Conservation (phyloP, 2,329 filamentous ascomycete genomes). For the Tolypocladium ophioglossoides region DNA sequence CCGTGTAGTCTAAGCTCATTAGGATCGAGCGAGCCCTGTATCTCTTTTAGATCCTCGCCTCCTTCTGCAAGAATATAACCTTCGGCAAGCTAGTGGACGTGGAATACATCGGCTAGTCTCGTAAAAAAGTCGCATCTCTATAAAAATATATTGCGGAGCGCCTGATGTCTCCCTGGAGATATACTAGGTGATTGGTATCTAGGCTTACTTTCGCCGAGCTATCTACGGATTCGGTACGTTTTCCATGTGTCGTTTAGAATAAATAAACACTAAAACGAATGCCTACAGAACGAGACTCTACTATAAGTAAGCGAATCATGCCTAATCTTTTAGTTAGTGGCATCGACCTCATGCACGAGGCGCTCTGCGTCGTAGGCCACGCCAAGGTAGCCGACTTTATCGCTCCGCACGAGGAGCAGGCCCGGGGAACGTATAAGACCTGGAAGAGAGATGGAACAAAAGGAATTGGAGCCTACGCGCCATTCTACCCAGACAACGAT, state of each 20-base stretch:
- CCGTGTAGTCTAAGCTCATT: background rate
- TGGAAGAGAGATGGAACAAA: conserved; percentile 4
- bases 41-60: conserved; percentile 3
- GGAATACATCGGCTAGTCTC: background rate
- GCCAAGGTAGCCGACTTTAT: background rate
- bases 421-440: background rate
- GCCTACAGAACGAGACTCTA: too few relatives aligned
- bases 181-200: conserved; percentile 4
- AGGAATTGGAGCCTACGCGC: background rate
- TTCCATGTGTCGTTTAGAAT: too few relatives aligned
- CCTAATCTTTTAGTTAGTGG: conserved; percentile 2
- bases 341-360: conserved; percentile 3
- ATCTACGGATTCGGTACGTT: conserved; percentile 1
- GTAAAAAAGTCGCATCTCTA: background rate
- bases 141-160: background rate
- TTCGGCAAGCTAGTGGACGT: background rate
- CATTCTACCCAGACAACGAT: conserved; percentile 1
- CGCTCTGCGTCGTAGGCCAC: background rate
- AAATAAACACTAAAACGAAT: too few relatives aligned
- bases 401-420: background rate
- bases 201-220: conserved; percentile 4
- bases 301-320: conserved; percentile 2
- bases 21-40: conserved; percentile 5
- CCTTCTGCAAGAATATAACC: background rate
- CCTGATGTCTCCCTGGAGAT: conserved; percentile 7